Conservation (phyloP, 2,329 filamentous ascomycete species). For the Stagonosporopsis tanaceti region DNA sequence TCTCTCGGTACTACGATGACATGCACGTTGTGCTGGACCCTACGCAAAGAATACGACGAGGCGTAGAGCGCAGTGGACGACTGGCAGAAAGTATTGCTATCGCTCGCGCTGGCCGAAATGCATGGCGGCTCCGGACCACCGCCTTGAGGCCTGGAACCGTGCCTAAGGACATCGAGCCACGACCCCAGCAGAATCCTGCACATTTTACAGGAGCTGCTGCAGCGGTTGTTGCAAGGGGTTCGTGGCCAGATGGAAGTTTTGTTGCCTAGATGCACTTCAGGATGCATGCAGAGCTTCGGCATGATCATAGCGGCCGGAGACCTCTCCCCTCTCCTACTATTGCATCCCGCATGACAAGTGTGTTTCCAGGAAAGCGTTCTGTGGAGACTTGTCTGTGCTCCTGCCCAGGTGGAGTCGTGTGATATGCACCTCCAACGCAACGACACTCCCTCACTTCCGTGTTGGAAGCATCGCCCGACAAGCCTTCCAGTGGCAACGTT, state of each 20-base stretch:
- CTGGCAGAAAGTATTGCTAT: constrained; percentile 1
- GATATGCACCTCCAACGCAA: constrained; percentile 1
- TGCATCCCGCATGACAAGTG: neutral
- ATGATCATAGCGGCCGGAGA: neutral
- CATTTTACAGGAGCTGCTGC: neutral
- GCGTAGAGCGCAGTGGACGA: neutral
- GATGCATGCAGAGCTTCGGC: neutral
- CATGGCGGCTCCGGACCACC: constrained; percentile 16
- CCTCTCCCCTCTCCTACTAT: neutral
- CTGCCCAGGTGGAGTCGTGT: neutral
- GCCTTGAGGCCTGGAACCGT: neutral
- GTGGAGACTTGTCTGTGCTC: neutral
- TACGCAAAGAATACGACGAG: neutral
- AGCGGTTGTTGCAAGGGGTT: neutral
- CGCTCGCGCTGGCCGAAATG: neutral
- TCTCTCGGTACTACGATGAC: neutral
- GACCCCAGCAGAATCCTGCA: neutral
- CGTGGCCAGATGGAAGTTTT: neutral
- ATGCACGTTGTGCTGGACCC: neutral
- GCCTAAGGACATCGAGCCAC: neutral
- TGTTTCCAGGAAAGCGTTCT: neutral
- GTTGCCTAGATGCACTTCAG: neutral
- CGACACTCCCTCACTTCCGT: neutral
- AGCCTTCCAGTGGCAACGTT: neutral
- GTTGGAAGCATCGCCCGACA: neutral